Evolutionary conservation across 192 early-diverging fungal genomes (phyloP).

Genomic region (Martensiomyces pterosporus): DNA sequence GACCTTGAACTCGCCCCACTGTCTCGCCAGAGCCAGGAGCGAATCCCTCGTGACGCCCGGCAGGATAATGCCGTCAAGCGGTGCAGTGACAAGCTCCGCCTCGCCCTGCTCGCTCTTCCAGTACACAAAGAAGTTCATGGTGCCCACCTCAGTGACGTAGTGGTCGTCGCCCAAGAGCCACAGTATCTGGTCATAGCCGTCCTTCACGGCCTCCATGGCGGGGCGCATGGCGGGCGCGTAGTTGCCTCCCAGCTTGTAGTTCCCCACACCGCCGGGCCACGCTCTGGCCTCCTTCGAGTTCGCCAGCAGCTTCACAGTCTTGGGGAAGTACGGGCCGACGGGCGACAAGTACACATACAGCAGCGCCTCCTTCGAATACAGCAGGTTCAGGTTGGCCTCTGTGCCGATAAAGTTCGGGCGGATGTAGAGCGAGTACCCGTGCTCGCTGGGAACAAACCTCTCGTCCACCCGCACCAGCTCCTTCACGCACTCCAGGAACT

Average conservation of each 20-base stretch:
- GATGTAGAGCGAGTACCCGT: conserved; percentile 92
- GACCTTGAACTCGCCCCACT: conserved; percentile 91
- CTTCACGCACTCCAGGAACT: conserved; percentile 83
- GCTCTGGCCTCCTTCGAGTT: conserved; percentile 83
- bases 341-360: conserved; percentile 91
- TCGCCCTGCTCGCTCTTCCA: conserved; percentile 82
- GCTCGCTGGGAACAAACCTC: conserved; percentile 83
- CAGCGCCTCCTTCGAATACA: conserved; percentile 71
- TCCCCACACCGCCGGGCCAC: conserved; percentile 95
- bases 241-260: conserved; percentile 84
- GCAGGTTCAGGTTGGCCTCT: conserved; percentile 78
- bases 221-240: conserved; percentile 58
- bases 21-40: conserved; percentile 71
- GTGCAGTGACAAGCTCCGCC: conserved; percentile 85
- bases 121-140: conserved; percentile 94
- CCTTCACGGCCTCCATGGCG: conserved; percentile 78
- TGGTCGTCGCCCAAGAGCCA: conserved; percentile 92
- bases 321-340: conserved; percentile 94
- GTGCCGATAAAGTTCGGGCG: conserved; percentile 96
- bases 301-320: conserved; percentile 80
- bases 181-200: conserved; percentile 91
- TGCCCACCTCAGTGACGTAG: conserved; percentile 92
- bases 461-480: conserved; percentile 76
- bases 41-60: conserved; percentile 96
- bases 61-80: conserved; percentile 92